phyloP scores from a whole-genome alignment of 768 basidiomycete species.

The Tephrocybe sp. region DNA sequence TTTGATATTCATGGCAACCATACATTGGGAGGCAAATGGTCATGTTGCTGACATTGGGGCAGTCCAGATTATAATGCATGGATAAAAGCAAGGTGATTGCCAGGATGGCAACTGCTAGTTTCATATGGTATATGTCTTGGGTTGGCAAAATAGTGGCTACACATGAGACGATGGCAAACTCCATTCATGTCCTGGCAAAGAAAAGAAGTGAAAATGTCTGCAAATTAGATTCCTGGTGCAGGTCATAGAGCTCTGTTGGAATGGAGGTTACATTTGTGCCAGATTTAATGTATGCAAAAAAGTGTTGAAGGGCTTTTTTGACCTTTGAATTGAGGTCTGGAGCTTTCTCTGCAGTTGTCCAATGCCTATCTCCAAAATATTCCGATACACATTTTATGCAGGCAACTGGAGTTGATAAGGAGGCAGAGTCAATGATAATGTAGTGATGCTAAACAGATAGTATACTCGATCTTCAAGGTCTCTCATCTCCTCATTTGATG shows the following conservation, averaged over 20 bases:
- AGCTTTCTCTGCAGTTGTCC: background rate
- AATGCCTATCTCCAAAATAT: constrained; percentile 5
- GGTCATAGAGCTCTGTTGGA: constrained; percentile 8
- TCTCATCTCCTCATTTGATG: background rate
- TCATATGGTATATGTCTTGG: background rate
- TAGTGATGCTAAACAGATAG: background rate
- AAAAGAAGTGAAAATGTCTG: background rate
- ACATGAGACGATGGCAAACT: background rate
- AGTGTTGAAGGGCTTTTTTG: background rate
- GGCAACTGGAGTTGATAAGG: background rate
- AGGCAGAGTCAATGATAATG: background rate
- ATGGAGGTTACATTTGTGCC: background rate
- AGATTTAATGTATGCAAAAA: constrained; percentile 8
- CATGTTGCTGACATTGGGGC: no score
- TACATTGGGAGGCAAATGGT: no score
- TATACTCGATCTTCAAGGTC: constrained; percentile 1
- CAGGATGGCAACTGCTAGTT: no score
- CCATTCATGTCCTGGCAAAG: background rate
- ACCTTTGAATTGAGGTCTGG: background rate
- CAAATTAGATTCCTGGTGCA: constrained; percentile 2
- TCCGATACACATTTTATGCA: background rate
- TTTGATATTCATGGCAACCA: no score
- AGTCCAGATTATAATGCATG: no score
- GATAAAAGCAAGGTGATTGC: no score
- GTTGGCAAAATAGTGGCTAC: background rate